Percentiles rank a stretch among this genome's conserved stretches.
phyloP scores from a whole-genome alignment of 768 basidiomycete genomes.

The Gelatoporia subvermispora region DNA sequence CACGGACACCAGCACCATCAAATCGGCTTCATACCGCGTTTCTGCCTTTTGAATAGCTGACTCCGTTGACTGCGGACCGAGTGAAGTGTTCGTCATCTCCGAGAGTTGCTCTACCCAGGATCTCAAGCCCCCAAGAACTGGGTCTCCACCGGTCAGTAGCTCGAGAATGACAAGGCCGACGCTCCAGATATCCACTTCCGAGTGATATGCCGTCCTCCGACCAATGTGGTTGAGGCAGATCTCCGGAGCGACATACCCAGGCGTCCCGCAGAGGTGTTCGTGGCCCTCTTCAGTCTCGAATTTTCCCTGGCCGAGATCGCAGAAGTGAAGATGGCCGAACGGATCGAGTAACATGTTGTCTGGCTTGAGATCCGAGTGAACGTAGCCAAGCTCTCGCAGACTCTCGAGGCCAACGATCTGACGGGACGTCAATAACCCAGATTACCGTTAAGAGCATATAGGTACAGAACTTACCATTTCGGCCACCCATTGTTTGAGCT shows the following conservation, averaged over 20 bases:
- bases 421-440: background rate
- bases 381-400: constrained; percentile 38
- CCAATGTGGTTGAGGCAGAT: constrained; percentile 26
- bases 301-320: constrained; percentile 39
- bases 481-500: constrained; percentile 5
- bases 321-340: constrained; percentile 29
- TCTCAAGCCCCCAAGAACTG: no score
- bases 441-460: background rate
- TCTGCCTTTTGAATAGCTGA: no score
- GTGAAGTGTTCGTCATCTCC: no score
- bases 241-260: constrained; percentile 44
- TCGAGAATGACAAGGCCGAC: constrained; percentile 46
- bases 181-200: constrained; percentile 45
- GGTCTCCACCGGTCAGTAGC: constrained; percentile 19
- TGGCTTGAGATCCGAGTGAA: constrained; percentile 49
- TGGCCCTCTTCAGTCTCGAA: constrained; percentile 1
- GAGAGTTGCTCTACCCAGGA: no score
- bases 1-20: no score
- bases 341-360: constrained; percentile 42
- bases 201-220: constrained; percentile 29
- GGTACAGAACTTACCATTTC: constrained; percentile 8
- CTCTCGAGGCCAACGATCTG: constrained; percentile 23
- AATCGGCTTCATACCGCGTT: no score
- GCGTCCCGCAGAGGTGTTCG: constrained; percentile 29
- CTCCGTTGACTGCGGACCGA: no score